Evolutionary conservation across 768 basidiomycete genomes (phyloP).

Genomic region (Russula dissimulans): DNA sequence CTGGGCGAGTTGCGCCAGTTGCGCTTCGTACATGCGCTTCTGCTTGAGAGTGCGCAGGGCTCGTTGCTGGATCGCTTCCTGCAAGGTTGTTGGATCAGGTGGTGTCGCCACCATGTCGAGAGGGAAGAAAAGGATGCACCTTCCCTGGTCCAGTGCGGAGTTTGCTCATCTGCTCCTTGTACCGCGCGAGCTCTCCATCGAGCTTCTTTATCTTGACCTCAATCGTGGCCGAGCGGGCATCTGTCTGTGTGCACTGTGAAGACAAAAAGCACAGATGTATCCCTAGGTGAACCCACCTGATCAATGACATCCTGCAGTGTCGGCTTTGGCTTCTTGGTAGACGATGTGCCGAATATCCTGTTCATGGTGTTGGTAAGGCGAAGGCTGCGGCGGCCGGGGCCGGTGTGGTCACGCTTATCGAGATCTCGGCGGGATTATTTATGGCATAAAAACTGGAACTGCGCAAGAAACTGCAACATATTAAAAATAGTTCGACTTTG

Average conservation of each 20-base stretch:
- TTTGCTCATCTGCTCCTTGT: constrained; percentile 95
- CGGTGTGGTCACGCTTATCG: background rate
- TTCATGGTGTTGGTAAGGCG: constrained; percentile 46
- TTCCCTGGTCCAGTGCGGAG: constrained; percentile 92
- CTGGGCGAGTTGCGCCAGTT: constrained; percentile 83
- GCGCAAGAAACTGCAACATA: background rate
- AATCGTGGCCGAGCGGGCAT: constrained; percentile 73
- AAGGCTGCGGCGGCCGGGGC: background rate
- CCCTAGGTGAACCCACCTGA: constrained; percentile 39
- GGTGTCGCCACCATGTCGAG: background rate
- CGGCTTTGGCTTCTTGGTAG: constrained; percentile 77
- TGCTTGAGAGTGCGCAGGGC: constrained; percentile 89
- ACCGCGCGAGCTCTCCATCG: constrained; percentile 82
- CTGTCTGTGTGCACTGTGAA: constrained; percentile 49
- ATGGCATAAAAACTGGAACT: background rate
- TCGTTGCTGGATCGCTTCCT: constrained; percentile 92
- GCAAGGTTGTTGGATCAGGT: background rate
- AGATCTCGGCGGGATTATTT: background rate
- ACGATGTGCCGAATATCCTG: constrained; percentile 70
- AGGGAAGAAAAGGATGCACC: constrained; percentile 35
- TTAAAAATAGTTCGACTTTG: background rate
- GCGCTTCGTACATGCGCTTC: constrained; percentile 91
- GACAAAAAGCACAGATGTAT: background rate
- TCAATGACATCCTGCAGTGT: constrained; percentile 87
- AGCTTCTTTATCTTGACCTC: constrained; percentile 97